Conservation (phyloP, 2,329 filamentous ascomycete genomes). For the Cryphonectria nitschkei region DNA sequence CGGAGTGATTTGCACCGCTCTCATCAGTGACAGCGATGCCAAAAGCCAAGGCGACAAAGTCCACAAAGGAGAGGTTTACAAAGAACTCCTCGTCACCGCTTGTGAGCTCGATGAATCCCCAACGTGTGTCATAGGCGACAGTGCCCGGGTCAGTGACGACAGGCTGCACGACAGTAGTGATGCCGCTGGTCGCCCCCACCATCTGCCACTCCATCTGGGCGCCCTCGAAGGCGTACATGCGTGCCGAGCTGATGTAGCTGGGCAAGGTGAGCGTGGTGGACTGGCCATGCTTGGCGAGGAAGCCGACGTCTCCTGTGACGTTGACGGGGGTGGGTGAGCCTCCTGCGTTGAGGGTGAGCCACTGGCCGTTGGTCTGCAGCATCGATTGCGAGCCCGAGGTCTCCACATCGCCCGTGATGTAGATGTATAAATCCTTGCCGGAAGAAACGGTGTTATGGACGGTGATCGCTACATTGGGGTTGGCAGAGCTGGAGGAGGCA, state of each 20-base stretch:
- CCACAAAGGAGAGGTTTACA: constrained; percentile 56
- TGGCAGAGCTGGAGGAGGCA: not conserved
- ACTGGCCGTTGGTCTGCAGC: not conserved
- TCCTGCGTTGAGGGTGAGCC: not conserved
- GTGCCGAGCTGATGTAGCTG: not conserved
- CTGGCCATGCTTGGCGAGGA: not conserved
- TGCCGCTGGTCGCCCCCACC: not conserved
- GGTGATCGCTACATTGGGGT: not conserved
- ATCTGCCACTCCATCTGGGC: constrained; percentile 6
- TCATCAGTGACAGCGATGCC: constrained; percentile 47
- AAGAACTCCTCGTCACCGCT: constrained; percentile 46
- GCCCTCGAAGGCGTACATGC: constrained; percentile 4
- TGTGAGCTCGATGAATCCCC: constrained; percentile 56
- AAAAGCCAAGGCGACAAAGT: constrained; percentile 55
- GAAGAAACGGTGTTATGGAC: not conserved
- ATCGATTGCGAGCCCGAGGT: constrained; percentile 3
- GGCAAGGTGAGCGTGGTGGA: not conserved
- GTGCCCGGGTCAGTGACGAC: not conserved
- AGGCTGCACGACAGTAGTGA: not conserved
- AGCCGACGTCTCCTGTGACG: not conserved
- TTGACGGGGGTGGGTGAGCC: not conserved
- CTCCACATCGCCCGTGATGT: not conserved
- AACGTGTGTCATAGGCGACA: constrained; percentile 42
- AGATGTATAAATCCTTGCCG: not conserved
- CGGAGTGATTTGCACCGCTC: constrained; percentile 39